Percentiles rank a stretch among this genome's conserved stretches.
These are phyloP conservation scores for Phaeosphaeriaceae sp. DNA, from an alignment of 2,329 filamentous ascomycete species.

Conservation along the genomic window DNA sequence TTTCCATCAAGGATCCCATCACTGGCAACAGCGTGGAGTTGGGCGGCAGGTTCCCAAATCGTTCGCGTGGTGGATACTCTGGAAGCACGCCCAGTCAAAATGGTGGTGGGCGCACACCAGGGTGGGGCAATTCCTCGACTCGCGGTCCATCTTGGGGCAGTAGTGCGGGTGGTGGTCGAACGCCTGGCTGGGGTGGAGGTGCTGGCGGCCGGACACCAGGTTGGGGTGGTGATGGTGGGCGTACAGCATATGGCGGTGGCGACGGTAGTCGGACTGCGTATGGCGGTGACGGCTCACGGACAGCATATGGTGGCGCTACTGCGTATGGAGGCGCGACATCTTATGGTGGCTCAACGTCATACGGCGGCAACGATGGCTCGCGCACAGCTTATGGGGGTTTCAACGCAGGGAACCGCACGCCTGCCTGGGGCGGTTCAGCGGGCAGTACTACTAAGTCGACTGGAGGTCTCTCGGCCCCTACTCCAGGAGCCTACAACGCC, in stretches of 20 bases:
- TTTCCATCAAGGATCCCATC: slow-evolving; percentile 82
- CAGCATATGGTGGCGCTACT: slow-evolving; percentile 57
- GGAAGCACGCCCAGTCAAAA: slow-evolving; percentile 46
- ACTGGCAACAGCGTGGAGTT: slow-evolving; percentile 82
- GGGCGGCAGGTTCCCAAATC: slow-evolving; percentile 49
- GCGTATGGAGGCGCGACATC: slow-evolving; percentile 62
- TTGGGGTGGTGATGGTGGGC: slow-evolving; percentile 55
- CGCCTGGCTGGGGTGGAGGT: slow-evolving; percentile 53
- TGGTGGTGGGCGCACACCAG: slow-evolving; percentile 45
- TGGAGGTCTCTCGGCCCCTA: slow-evolving; percentile 38
- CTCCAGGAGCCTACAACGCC: slow-evolving; percentile 43
- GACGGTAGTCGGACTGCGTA: slow-evolving; percentile 49
- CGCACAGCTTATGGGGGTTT: slow-evolving; percentile 60
- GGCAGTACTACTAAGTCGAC: slow-evolving; percentile 27
- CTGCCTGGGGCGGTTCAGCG: slow-evolving; percentile 64
- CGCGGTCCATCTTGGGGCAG: slow-evolving; percentile 62
- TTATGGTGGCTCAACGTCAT: slow-evolving; percentile 55
- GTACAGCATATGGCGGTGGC: slow-evolving; percentile 49
- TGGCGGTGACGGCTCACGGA: slow-evolving; percentile 46
- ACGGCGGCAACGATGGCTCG: slow-evolving; percentile 46
- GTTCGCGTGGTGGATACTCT: slow-evolving; percentile 48
- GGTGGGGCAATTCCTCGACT: slow-evolving; percentile 38
- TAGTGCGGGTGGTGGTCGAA: slow-evolving; percentile 48
- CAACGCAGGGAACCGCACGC: slow-evolving; percentile 57
- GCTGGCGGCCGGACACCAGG: slow-evolving; percentile 55